Base-by-base conservation (phyloP, 495 filamentous ascomycete species). In the Penicillium bovifimosum region DNA sequence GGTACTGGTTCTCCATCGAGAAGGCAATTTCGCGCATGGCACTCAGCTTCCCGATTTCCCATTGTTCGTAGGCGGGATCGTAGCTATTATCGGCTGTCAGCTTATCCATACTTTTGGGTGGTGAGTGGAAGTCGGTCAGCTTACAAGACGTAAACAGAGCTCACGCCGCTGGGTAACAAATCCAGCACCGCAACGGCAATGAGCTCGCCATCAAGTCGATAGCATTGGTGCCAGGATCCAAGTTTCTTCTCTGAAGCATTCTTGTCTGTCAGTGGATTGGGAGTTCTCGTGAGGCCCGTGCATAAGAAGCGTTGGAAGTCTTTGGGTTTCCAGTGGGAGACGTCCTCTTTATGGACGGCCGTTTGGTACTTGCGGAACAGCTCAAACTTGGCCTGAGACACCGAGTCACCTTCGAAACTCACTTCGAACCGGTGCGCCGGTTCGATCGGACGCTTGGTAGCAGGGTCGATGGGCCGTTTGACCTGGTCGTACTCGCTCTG, bases 211-310 rank as follows among this genome's bases (percentile, higher is more conserved):
- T 96, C 91, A 20, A 98, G 73, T 27, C 93, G 81, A 68, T 98
- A 96, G 71, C 88, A 93, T 67, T 96, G 91, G 64, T 98, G 93
- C 69, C 83, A 96, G n/a, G 88, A 92, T 7, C 93, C 93, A 2
- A 95, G 71, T 58, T 76, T 77, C 46, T 83, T 81, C 47, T 79
- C 76, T 14, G 77, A 78, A 32, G 78, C 70, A 20, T 75, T 57
- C 5, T 64, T 55, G 7, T 66, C 69, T 9, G 52, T 54, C 31
- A 51, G 6, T 1, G 46, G 33, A 28, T 68, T 46, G 2, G 72
- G 78, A 14, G 65, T 76, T 27, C 80, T 77, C 29, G 69, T 74
- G 27, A 98, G 64, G 0, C 93, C 90, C 1, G 91, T 91, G 72
- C 93, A 98, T 40, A 98, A 79, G 58, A 98, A 98, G 27, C 82